Conservation (phyloP, 176 grass and related monocot species). For the Ensete ventricosum region DNA sequence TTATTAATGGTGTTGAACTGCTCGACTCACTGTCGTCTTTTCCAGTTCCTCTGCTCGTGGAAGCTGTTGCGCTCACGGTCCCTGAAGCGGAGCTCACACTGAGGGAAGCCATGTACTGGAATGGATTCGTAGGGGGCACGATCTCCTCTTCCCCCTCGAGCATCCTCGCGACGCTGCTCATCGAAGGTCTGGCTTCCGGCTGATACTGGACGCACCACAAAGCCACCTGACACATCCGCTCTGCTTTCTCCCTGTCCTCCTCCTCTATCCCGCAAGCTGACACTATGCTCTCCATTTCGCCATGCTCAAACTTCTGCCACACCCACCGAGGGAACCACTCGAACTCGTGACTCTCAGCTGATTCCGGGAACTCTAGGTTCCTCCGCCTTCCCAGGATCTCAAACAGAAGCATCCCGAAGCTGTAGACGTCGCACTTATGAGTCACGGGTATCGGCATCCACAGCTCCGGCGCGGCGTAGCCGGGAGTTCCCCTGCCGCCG, state of each 20-base stretch:
- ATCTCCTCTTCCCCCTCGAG: constrained; percentile 56
- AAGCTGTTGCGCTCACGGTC: neutral
- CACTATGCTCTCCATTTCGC: constrained; percentile 25
- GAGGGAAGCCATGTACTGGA: constrained; percentile 15
- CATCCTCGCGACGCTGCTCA: constrained; percentile 51
- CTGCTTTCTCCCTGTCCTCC: constrained; percentile 24
- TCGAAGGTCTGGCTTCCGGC: constrained; percentile 33
- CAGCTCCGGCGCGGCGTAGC: constrained; percentile 30
- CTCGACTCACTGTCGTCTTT: neutral
- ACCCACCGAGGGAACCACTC: constrained; percentile 45
- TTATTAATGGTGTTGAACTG: neutral
- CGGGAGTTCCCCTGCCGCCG: neutral
- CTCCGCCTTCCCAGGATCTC: constrained; percentile 54
- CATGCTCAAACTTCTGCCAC: constrained; percentile 41
- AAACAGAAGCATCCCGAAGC: constrained; percentile 44
- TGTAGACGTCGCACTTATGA: constrained; percentile 50
- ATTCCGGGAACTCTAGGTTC: constrained; percentile 24
- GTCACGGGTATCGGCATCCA: constrained; percentile 27
- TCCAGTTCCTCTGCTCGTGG: neutral
- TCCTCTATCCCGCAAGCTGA: constrained; percentile 11
- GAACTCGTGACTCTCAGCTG: constrained; percentile 30
- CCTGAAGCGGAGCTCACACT: neutral
- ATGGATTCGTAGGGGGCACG: constrained; percentile 36
- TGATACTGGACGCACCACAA: constrained; percentile 55
- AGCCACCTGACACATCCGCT: constrained; percentile 52